Base-by-base conservation (phyloP, 1,284 basidiomycete genomes). In the Agroathelia rolfsii region DNA sequence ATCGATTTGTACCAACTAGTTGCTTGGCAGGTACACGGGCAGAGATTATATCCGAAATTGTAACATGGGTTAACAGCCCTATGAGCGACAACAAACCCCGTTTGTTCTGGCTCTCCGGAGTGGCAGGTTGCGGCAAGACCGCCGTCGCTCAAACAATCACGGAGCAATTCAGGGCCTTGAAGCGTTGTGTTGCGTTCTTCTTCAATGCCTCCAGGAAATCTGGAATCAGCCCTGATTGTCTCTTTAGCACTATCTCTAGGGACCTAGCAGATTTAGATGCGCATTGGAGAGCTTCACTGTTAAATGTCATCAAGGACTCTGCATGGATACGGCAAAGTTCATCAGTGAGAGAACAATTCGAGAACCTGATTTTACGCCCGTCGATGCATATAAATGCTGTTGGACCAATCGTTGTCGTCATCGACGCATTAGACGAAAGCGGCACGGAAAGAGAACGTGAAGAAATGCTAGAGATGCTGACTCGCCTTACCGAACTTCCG, bases 291-390 rank as follows among this genome's bases (percentile, higher is more conserved):
- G 24, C 18, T 8, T 32, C 41, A 2, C 26, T 48, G 14, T 34
- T 28, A 11, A 17, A 28, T 24, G 32, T 35, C 11, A 27, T 50
- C 21, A 37, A 35, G 17, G 39, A 36, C 10, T 32, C 27, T 8
- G n/a, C n/a, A n/a, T n/a, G n/a, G n/a, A n/a, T n/a, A n/a, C n/a
- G n/a, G n/a, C n/a, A n/a, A n/a, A n/a, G n/a, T n/a, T n/a, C n/a
- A n/a, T 35, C 25, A 15, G 29, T 49, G 19, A 13, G 22, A 16
- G 12, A 40, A 25, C 52, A 53, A 29, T 52, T 44, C 21, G 30
- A 43, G 22, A 32, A 37, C n/a, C 40, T 50, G 12, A 45, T 55
- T 19, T 30, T 50, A 5, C 34, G 35, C 10, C 48, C 51, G n/a
- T 36, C 45, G 0, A 37, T n/a, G 21, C n/a, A 18, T n/a, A 23